A percentile compares a stretch with the other conserved stretches of the same genome.
These are phyloP conservation scores for Emmonsiellopsis sp. DNA, from an alignment of 2,329 filamentous ascomycete genomes.

Conservation along the genomic window DNA sequence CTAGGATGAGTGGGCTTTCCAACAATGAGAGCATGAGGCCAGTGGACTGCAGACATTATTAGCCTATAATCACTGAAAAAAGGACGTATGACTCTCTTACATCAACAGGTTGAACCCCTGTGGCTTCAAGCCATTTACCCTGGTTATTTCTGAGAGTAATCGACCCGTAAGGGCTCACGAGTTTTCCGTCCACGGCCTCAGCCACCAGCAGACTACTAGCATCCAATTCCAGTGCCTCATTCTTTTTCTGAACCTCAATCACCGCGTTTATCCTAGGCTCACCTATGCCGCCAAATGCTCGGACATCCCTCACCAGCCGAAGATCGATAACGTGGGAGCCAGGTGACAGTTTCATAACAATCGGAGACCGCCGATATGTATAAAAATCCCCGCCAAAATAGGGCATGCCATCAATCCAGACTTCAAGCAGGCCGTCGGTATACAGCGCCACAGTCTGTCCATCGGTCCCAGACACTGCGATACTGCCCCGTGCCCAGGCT, in stretches of 20 bases:
- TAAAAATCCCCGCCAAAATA: conserved; percentile 52
- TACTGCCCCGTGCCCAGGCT: conserved; percentile 45
- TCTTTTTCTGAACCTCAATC: conserved; percentile 23
- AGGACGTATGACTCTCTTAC: not conserved
- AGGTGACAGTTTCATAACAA: conserved; percentile 40
- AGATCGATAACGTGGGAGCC: conserved; percentile 44
- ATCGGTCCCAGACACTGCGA: conserved; percentile 27
- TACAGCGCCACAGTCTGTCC: conserved; percentile 32
- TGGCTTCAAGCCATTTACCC: conserved; percentile 11
- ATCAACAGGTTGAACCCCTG: conserved; percentile 12
- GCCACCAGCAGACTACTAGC: conserved; percentile 36
- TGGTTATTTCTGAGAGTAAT: conserved; percentile 40
- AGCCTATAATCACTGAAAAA: not conserved
- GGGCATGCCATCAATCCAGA: conserved; percentile 41
- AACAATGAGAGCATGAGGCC: not conserved
- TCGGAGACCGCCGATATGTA: conserved; percentile 40
- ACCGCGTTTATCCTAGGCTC: conserved; percentile 37
- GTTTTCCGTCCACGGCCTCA: conserved; percentile 40
- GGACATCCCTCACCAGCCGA: conserved; percentile 47
- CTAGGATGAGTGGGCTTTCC: conserved; percentile 15
- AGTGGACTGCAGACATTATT: not conserved
- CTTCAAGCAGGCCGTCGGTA: conserved; percentile 42
- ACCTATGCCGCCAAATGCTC: conserved; percentile 44
- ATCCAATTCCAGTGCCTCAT: conserved; percentile 20
- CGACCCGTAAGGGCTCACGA: conserved; percentile 41